Percentiles rank a stretch among this genome's conserved stretches.
Evolutionary conservation across 2,329 filamentous ascomycete species (phyloP).

Genomic region (Cordyceps cicadae): DNA sequence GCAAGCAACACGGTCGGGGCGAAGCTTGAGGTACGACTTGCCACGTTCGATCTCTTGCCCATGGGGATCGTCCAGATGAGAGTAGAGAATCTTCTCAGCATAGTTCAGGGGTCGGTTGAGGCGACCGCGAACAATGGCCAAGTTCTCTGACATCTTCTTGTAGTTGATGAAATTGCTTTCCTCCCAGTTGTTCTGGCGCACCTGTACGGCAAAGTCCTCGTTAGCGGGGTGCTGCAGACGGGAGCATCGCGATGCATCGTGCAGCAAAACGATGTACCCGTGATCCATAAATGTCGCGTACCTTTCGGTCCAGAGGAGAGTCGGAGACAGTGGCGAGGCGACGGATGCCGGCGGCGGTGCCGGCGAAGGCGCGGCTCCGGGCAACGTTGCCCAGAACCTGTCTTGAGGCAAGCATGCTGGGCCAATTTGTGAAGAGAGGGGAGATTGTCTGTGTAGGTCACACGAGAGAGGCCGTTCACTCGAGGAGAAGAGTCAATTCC

Average conservation of each 20-base stretch:
- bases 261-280: background rate
- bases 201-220: constrained; percentile 27
- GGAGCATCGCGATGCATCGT: background rate
- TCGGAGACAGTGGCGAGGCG: constrained; percentile 81
- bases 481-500: constrained; percentile 9
- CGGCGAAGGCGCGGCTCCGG: constrained; percentile 49
- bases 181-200: constrained; percentile 96
- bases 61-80: constrained; percentile 93
- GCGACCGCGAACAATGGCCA: constrained; percentile 77
- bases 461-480: constrained; percentile 11
- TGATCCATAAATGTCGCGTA: constrained; percentile 23
- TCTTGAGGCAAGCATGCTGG: constrained; percentile 62
- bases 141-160: constrained; percentile 98
- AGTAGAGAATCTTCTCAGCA: constrained; percentile 98
- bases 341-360: constrained; percentile 53
- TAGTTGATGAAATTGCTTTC: constrained; percentile 98
- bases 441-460: constrained; percentile 13
- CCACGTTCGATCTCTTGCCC: constrained; percentile 95
- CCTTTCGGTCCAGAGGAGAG: constrained; percentile 85
- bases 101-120: constrained; percentile 90
- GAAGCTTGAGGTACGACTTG: constrained; percentile 89
- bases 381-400: constrained; percentile 58
- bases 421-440: constrained; percentile 22
- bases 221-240: background rate
- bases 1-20: constrained; percentile 95